Conservation (phyloP, 2,329 filamentous ascomycete genomes). For the Thielaviopsis musarum region DNA sequence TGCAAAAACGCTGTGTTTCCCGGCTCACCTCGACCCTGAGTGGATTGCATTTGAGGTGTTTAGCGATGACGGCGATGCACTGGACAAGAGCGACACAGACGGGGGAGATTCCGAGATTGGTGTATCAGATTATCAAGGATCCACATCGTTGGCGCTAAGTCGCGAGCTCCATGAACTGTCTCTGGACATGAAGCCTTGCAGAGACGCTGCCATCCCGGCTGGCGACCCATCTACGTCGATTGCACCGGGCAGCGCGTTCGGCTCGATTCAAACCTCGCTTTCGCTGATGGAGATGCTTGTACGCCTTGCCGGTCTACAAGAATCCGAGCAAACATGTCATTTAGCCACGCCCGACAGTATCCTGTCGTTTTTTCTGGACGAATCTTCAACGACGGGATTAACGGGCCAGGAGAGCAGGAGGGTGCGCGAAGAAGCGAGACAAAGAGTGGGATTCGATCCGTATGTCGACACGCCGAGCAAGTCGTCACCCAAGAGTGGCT, state of each 20-base stretch:
- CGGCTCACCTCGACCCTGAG: conserved; percentile 64
- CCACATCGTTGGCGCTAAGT: not conserved
- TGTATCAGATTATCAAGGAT: conserved; percentile 11
- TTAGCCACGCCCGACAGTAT: conserved; percentile 83
- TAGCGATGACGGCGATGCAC: conserved; percentile 25
- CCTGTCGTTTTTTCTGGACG: conserved; percentile 67
- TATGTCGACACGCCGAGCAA: conserved; percentile 28
- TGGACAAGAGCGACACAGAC: not conserved
- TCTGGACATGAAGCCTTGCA: not conserved
- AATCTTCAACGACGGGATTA: conserved; percentile 36
- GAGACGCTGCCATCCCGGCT: not conserved
- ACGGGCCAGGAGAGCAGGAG: conserved; percentile 28
- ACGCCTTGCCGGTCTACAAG: conserved; percentile 70
- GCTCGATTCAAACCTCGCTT: conserved; percentile 35
- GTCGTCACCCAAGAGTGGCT: not conserved
- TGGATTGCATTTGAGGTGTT: conserved; percentile 88
- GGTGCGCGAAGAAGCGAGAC: conserved; percentile 29
- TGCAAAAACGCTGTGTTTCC: conserved; percentile 25
- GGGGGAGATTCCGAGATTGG: not conserved
- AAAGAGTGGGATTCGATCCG: conserved; percentile 38
- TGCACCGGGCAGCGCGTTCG: conserved; percentile 28
- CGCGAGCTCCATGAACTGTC: not conserved
- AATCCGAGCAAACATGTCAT: conserved; percentile 80
- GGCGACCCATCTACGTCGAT: not conserved
- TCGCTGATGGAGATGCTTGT: conserved; percentile 82